Evolutionary conservation across 2,329 filamentous ascomycete genomes (phyloP), one percentile per base, ranked within the genome.

Genomic region (Talaromyces marneffei): DNA sequence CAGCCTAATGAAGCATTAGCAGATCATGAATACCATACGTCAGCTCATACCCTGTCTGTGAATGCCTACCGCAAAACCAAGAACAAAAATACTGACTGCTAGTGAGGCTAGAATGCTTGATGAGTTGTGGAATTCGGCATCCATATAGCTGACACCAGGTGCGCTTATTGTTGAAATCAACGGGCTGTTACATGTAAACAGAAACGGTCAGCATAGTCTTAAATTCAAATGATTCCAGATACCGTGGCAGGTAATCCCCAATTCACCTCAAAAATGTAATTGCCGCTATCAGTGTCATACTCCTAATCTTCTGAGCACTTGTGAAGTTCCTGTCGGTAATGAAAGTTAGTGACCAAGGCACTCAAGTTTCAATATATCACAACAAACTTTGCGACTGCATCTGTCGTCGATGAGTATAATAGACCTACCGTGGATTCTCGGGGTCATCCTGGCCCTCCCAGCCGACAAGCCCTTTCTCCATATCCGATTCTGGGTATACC

Each of bases 231-330:
- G 0, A 35, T 7, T 35, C 29, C 18, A 14, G n/a, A 18, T 31
- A 14, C 6, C 6, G 48, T n/a, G 12, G n/a, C 20, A 8, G n/a
- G 29, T 14, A 1, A 29, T 52, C n/a, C 23, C 18, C 27, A 27
- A 16, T n/a, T n/a, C 37, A 60, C 58, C 58, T 60, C 16, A 60
- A n/a, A 55, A 60, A 60, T 44, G 58, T 55, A 14, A 60, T 46
- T 27, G 35, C 46, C 25, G 27, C 37, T 31, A 60, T 27, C 23
- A 60, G 31, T 0, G 16, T 23, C 3, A 60, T 42, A 3, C 39
- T 25, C 0, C 12, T 46, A 16, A 52, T 44, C 25, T 60, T 60
- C 14, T 37, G 52, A 40, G 18, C 5, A 8, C 25, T 12, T n/a
- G 59, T 18, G 23, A 56, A 60, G 20, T 60, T 60, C 9, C 59